Conservation (phyloP, 140 eudicot genomes). For the Cichorium intybus region DNA sequence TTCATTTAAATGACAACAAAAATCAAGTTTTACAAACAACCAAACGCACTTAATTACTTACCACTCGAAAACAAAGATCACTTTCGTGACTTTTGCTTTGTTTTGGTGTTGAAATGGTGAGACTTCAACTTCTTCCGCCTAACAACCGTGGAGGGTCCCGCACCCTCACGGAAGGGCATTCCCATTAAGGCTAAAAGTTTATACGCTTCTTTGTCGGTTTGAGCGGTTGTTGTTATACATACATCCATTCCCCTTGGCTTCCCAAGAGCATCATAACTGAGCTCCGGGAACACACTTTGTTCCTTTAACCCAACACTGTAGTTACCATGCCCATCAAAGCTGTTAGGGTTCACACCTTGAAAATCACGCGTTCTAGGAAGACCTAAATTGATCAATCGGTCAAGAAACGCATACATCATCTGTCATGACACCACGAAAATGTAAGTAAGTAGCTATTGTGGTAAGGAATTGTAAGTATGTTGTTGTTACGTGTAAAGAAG, state of each 20-base stretch:
- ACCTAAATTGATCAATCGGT: slow-evolving; percentile 83
- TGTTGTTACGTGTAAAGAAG: too few species aligned
- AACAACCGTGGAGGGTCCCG: slow-evolving; percentile 36
- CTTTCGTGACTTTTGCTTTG: slow-evolving; percentile 50
- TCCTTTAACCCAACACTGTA: slow-evolving; percentile 79
- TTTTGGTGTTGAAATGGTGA: slow-evolving; percentile 81
- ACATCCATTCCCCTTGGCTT: slow-evolving; percentile 95
- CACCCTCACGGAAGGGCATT: slow-evolving; percentile 91
- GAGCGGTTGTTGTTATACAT: slow-evolving; percentile 79
- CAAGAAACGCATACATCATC: slow-evolving; percentile 90
- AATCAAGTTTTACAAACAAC: slow-evolving; percentile 2
- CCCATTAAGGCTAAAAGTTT: slow-evolving; percentile 83
- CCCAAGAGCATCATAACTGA: slow-evolving; percentile 65
- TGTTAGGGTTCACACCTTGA: slow-evolving; percentile 91
- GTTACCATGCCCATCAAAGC: slow-evolving; percentile 94
- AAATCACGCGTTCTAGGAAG: slow-evolving; percentile 93
- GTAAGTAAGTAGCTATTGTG: too few species aligned
- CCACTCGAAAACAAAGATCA: background rate
- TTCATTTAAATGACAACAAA: slow-evolving; percentile 15
- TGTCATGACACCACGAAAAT: slow-evolving; percentile 22
- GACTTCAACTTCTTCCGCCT: slow-evolving; percentile 72
- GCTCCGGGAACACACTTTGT: slow-evolving; percentile 90
- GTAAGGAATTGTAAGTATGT: background rate
- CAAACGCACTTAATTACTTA: background rate
- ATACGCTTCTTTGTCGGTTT: slow-evolving; percentile 82